These are phyloP conservation scores for Harringtonia lauricola DNA, from an alignment of 2,329 filamentous ascomycete species.

Conservation along the genomic window DNA sequence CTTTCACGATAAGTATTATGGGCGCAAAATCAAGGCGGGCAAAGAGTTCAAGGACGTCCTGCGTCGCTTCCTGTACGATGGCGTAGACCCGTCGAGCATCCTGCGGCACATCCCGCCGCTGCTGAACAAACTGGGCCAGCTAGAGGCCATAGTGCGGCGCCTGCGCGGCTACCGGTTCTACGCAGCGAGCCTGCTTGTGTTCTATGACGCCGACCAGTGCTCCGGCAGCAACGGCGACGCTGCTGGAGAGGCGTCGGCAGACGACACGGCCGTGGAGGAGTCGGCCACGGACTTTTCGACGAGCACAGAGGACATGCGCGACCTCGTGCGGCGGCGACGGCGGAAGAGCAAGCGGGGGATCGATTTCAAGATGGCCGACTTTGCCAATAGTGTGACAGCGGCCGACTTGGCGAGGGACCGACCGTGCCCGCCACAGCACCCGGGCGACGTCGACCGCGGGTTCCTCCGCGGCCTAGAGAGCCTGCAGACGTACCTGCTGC, in stretches of 20 bases:
- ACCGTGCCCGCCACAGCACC: conserved; percentile 71
- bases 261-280: conserved; percentile 40
- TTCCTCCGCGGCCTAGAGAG: conserved; percentile 78
- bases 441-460: conserved; percentile 71
- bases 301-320: conserved; percentile 38
- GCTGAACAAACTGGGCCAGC: conserved; percentile 67
- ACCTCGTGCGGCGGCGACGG: conserved; percentile 16
- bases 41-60: conserved; percentile 81
- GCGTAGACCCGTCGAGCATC: conserved; percentile 68
- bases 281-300: conserved; percentile 48
- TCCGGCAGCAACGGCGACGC: conserved; percentile 43
- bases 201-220: conserved; percentile 78
- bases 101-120: conserved; percentile 80
- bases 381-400: conserved; percentile 92
- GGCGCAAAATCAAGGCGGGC: conserved; percentile 76
- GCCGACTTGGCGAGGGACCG: conserved; percentile 56
- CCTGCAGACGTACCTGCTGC: conserved; percentile 72
- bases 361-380: conserved; percentile 95
- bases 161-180: conserved; percentile 88
- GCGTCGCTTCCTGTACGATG: conserved; percentile 84
- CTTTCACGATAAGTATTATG: conserved; percentile 99
- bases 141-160: conserved; percentile 73
- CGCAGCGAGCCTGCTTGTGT: conserved; percentile 85
- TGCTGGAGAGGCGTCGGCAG: conserved; percentile 52
- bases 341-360: conserved; percentile 50